These are phyloP conservation scores for Thermoascus crustaceus DNA, from an alignment of 2,329 filamentous ascomycete species.

Conservation along the genomic window DNA sequence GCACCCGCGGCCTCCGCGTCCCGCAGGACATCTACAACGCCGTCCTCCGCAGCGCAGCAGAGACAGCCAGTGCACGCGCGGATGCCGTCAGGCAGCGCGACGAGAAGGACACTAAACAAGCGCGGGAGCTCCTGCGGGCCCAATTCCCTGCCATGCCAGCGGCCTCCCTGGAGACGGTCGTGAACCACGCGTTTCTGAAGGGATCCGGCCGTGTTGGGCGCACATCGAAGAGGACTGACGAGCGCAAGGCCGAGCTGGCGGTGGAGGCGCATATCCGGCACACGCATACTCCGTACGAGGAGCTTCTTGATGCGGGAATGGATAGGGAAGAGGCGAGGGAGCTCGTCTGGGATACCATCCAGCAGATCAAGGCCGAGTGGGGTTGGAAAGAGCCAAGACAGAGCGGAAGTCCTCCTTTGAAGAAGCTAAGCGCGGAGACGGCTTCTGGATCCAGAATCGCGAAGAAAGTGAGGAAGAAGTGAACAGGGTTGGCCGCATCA, in stretches of 20 bases:
- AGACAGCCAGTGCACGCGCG: slow-evolving; percentile 34
- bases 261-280: slow-evolving; percentile 39
- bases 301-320: slow-evolving; percentile 19
- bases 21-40: slow-evolving; percentile 30
- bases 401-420: not conserved
- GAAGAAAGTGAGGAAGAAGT: not conserved
- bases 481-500: no score
- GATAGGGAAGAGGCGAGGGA: slow-evolving; percentile 22
- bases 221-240: slow-evolving; percentile 22
- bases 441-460: not conserved
- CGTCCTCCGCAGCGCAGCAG: slow-evolving; percentile 31
- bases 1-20: slow-evolving; percentile 36
- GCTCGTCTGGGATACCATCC: slow-evolving; percentile 22
- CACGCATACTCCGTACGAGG: slow-evolving; percentile 33
- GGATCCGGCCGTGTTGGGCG: slow-evolving; percentile 35
- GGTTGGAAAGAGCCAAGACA: slow-evolving; percentile 8
- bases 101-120: slow-evolving; percentile 18
- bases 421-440: not conserved
- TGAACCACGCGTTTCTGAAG: slow-evolving; percentile 34
- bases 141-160: slow-evolving; percentile 34
- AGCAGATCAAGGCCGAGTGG: slow-evolving; percentile 22
- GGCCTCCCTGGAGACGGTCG: slow-evolving; percentile 21
- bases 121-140: slow-evolving; percentile 17
- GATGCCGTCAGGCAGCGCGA: slow-evolving; percentile 32
- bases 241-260: slow-evolving; percentile 29